These are phyloP conservation scores for Casuarina glauca DNA, from an alignment of 306 rosid genomes.

Conservation along the genomic window DNA sequence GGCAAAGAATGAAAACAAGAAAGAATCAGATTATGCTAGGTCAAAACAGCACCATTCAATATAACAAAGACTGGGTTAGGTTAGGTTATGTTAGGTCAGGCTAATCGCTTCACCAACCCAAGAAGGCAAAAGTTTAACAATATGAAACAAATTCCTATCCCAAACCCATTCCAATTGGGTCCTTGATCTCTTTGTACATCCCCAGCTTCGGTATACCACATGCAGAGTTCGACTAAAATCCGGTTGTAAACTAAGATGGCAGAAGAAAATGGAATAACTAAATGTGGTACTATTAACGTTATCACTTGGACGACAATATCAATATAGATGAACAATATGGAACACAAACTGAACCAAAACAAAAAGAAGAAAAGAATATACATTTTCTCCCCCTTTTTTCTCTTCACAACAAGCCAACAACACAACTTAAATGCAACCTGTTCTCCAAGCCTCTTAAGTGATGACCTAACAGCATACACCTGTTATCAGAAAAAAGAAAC, in stretches of 20 bases:
- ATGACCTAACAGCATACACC: conserved; percentile 99
- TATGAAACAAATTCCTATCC: too few relatives aligned
- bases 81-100: too few relatives aligned
- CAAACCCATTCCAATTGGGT: neutral
- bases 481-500: conserved; percentile 35
- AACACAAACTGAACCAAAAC: conserved; percentile 14
- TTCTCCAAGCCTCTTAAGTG: conserved; percentile 98
- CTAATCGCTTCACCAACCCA: too few relatives aligned
- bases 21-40: too few relatives aligned
- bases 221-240: neutral
- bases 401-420: conserved; percentile 75
- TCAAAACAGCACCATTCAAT: too few relatives aligned
- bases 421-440: conserved; percentile 88
- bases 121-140: too few relatives aligned
- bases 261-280: conserved; percentile 25
- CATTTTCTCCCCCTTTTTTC: conserved; percentile 44
- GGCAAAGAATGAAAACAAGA: neutral
- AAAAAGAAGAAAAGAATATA: conserved; percentile 53
- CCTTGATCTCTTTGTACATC: neutral
- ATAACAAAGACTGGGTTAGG: too few relatives aligned
- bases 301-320: conserved; percentile 19
- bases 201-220: neutral
- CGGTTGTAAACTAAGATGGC: conserved; percentile 20
- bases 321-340: conserved; percentile 9
- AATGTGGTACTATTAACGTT: conserved; percentile 23